Evolutionary conservation across 1,284 basidiomycete genomes (phyloP), one percentile per base, ranked within the genome.

Genomic region (Polyporus tsugae): DNA sequence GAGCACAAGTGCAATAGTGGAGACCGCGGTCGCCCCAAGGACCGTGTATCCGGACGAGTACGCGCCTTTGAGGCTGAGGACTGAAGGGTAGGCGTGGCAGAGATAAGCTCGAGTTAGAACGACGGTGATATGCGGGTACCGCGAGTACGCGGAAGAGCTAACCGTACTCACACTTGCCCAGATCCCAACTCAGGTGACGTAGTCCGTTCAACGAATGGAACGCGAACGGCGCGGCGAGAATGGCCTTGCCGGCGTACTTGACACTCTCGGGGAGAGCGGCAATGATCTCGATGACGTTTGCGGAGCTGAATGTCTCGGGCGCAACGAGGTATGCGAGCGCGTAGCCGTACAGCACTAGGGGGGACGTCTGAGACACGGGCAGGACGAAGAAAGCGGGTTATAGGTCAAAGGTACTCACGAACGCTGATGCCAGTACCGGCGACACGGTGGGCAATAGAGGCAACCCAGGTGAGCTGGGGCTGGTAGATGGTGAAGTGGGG

Each of bases 401-500:
- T 22, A n/a, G 44, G 39, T 15, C 52, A 52, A 60, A 11, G 17
- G 58, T 67, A 90, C 94, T 77, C 77, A 95, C 94, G 85, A 69
- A 86, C 89, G 70, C 91, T 92, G 64, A 99, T 85, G 11, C 85
- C 94, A 29, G 82, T 87, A 69, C 98, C 97, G 6, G 96, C 95
- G 60, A 89, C 81, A 80, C 97, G 93, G 84, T 99, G 92, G 39
- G 87, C 87, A 76, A 97, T 96, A 17, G 96, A 98, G 3, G 82
- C 86, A 66, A 92, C 46, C 95, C 95, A 98, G 55, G 97, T 99
- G 59, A 96, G 81, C 80, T 98, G 97, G 25, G 95, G 96, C 80
- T 98, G 94, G 84, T 99, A 99, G 82, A 99, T 98, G 61, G 95
- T 95, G 76, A 97, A 93, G 81, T 98, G 96, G 29, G 98, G 97